phyloP scores from a whole-genome alignment of 768 basidiomycete genomes.

The Sarcodon sp. region DNA sequence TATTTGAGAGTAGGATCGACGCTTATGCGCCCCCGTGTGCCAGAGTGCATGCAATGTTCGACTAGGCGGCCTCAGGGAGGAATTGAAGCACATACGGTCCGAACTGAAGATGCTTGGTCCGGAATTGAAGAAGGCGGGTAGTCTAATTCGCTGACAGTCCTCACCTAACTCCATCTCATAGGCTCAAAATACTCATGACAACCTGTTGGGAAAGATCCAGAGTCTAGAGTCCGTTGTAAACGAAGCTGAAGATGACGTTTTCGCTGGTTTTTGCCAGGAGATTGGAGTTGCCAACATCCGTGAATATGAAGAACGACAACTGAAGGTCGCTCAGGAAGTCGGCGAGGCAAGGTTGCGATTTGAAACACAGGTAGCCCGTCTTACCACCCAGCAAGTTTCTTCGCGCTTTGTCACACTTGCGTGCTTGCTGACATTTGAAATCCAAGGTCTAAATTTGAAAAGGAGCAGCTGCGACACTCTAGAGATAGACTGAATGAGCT shows the following conservation, averaged over 20 bases:
- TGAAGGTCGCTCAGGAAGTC: conserved; percentile 82
- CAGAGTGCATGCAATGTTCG: conserved; percentile 70
- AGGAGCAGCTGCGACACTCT: conserved; percentile 53
- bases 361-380: conserved; percentile 75
- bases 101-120: conserved; percentile 55
- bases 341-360: conserved; percentile 73
- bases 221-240: conserved; percentile 47
- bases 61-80: conserved; percentile 68
- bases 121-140: conserved; percentile 54
- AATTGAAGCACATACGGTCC: conserved; percentile 69
- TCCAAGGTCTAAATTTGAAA: conserved; percentile 70
- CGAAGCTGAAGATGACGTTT: conserved; percentile 70
- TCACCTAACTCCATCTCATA: conserved; percentile 13
- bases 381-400: conserved; percentile 66
- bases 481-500: conserved; percentile 51
- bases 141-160: not conserved
- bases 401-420: not conserved
- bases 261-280: conserved; percentile 61
- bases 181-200: conserved; percentile 39
- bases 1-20: no score
- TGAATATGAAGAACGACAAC: conserved; percentile 87
- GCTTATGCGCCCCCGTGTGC: not conserved
- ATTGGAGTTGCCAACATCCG: conserved; percentile 77
- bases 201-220: conserved; percentile 41
- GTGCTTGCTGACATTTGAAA: not conserved